phyloP scores from a whole-genome alignment of 495 filamentous ascomycete genomes.

The Penicillium fimorum region DNA sequence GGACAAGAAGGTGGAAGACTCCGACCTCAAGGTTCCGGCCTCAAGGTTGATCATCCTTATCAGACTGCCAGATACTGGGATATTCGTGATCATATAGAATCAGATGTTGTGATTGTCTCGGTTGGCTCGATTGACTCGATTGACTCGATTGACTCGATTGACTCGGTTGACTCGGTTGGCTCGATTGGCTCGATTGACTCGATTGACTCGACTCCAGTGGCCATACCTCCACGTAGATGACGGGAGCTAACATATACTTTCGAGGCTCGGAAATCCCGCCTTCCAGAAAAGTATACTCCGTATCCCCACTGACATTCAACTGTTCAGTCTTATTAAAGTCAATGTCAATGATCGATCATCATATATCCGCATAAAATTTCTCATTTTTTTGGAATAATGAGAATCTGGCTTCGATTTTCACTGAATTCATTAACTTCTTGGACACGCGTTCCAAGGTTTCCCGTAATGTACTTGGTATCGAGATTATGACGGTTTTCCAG shows the following conservation, averaged over 20 bases:
- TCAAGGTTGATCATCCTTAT: not conserved
- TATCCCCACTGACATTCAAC: not conserved
- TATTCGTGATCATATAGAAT: not conserved
- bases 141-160: no score
- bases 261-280: not conserved
- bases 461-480: no score
- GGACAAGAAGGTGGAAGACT: slow-evolving; percentile 6
- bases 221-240: not conserved
- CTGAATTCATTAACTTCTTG: no score
- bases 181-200: no score
- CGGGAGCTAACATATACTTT: not conserved
- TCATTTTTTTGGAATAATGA: no score
- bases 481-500: no score
- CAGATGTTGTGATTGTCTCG: not conserved
- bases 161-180: no score
- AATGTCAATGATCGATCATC: not conserved
- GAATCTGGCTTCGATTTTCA: no score
- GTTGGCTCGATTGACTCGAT: not conserved
- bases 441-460: no score
- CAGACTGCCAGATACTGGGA: not conserved
- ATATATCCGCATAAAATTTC: no score
- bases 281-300: not conserved
- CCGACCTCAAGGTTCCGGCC: not conserved
- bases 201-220: not conserved
- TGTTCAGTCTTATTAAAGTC: not conserved